Conservation (phyloP, 441 rosid species). For the Pelargonium myrrhifolium region DNA sequence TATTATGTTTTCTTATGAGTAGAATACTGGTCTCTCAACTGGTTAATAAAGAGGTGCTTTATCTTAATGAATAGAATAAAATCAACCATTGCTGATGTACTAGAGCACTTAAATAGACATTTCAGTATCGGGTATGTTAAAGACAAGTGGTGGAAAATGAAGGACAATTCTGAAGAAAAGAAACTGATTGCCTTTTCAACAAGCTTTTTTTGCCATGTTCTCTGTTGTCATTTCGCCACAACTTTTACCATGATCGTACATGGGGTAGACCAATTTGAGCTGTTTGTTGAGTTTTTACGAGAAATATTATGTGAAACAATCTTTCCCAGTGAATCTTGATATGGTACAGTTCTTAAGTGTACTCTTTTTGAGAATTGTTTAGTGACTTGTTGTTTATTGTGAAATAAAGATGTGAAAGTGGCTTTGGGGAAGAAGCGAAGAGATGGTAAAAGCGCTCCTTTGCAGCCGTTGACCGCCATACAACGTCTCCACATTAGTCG, state of each 20-base stretch:
- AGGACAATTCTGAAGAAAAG: not conserved
- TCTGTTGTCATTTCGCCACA: not conserved
- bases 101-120: no score
- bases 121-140: not conserved
- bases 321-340: not conserved
- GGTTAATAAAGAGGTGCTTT: no score
- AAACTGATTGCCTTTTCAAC: not conserved
- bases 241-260: not conserved
- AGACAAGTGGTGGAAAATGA: not conserved
- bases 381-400: conserved; percentile 9
- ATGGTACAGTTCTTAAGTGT: not conserved
- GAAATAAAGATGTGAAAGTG: conserved; percentile 62
- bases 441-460: conserved; percentile 68
- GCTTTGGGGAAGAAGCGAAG: conserved; percentile 80
- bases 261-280: not conserved
- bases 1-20: no score
- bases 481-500: conserved; percentile 55
- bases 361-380: not conserved
- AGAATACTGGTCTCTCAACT: no score
- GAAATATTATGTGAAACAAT: not conserved
- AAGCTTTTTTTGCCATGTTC: not conserved
- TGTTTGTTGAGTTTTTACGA: not conserved
- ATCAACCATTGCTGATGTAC: no score
- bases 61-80: no score
- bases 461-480: conserved; percentile 68